These are phyloP conservation scores for Echinochloa phyllopogon DNA, from an alignment of 176 grass and related monocot species.

Conservation along the genomic window DNA sequence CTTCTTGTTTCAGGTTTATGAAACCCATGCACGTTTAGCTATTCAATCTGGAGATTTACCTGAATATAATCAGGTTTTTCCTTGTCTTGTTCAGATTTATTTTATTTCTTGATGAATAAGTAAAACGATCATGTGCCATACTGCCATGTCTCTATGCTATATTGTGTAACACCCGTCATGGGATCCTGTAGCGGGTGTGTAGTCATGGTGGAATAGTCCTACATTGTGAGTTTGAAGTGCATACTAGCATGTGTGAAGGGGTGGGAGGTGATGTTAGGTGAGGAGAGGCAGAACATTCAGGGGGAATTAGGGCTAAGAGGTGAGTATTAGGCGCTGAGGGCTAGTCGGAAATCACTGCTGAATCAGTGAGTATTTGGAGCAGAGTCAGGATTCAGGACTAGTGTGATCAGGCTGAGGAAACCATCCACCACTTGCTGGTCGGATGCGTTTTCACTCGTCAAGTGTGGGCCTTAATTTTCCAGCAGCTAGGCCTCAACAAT, in stretches of 20 bases:
- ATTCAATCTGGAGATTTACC: conserved; percentile 82
- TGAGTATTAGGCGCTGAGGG: too few species aligned
- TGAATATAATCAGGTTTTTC: conserved; percentile 90
- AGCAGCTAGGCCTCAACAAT: too few species aligned
- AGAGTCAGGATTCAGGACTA: not conserved
- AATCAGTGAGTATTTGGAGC: not conserved
- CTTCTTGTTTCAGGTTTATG: conserved; percentile 79
- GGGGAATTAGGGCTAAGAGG: not conserved
- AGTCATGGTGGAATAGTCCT: not conserved
- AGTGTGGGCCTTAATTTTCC: too few species aligned
- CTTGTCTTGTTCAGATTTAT: conserved; percentile 30
- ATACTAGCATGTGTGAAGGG: not conserved
- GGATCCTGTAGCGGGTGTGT: not conserved
- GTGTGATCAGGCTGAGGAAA: too few species aligned
- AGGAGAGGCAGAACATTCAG: not conserved
- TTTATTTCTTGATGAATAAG: conserved; percentile 15
- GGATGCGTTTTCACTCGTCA: too few species aligned
- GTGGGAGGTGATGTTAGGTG: not conserved
- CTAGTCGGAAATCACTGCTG: too few species aligned
- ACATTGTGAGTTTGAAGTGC: not conserved
- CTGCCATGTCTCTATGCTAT: not conserved
- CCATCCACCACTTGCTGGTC: too few species aligned
- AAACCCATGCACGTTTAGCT: conserved; percentile 91
- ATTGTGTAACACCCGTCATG: not conserved
- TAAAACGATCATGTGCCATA: not conserved